These are phyloP conservation scores for Nematodospora anomalae DNA, from an alignment of 1,139 yeast species.

Conservation along the genomic window DNA sequence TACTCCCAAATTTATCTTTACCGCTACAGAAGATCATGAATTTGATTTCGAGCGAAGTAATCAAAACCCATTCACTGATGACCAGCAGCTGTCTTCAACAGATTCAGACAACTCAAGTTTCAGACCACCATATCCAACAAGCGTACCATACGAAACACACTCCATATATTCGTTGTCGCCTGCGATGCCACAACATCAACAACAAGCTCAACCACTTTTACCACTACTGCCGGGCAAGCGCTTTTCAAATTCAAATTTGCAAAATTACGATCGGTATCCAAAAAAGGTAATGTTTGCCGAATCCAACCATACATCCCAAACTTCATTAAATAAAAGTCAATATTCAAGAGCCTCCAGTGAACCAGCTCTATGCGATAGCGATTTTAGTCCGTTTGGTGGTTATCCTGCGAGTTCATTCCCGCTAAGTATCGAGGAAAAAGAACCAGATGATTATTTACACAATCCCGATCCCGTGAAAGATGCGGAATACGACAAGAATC, in stretches of 20 bases:
- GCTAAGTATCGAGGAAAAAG: slow-evolving; percentile 81
- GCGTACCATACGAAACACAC: background rate
- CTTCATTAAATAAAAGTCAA: background rate
- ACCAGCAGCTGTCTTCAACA: slow-evolving; percentile 1
- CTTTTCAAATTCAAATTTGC: background rate
- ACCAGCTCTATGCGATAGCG: slow-evolving; percentile 12
- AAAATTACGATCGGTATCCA: slow-evolving; percentile 9
- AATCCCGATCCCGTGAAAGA: slow-evolving; percentile 92
- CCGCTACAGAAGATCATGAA: slow-evolving; percentile 7
- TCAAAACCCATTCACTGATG: slow-evolving; percentile 7
- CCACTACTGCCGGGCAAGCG: slow-evolving; percentile 16
- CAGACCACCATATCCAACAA: slow-evolving; percentile 1
- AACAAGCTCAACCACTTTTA: slow-evolving; percentile 9
- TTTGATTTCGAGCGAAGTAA: slow-evolving; percentile 1
- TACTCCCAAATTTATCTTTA: slow-evolving; percentile 9
- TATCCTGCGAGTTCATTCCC: slow-evolving; percentile 90
- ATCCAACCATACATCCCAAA: slow-evolving; percentile 1
- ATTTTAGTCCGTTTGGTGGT: slow-evolving; percentile 87
- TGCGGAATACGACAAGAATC: slow-evolving; percentile 69
- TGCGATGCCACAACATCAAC: background rate
- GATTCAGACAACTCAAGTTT: background rate
- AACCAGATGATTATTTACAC: slow-evolving; percentile 87
- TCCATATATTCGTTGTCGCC: slow-evolving; percentile 6
- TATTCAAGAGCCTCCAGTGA: background rate
- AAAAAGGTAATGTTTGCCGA: slow-evolving; percentile 3